These are phyloP conservation scores for Curvularia sp. DNA, from an alignment of 2,329 filamentous ascomycete genomes.

Conservation along the genomic window DNA sequence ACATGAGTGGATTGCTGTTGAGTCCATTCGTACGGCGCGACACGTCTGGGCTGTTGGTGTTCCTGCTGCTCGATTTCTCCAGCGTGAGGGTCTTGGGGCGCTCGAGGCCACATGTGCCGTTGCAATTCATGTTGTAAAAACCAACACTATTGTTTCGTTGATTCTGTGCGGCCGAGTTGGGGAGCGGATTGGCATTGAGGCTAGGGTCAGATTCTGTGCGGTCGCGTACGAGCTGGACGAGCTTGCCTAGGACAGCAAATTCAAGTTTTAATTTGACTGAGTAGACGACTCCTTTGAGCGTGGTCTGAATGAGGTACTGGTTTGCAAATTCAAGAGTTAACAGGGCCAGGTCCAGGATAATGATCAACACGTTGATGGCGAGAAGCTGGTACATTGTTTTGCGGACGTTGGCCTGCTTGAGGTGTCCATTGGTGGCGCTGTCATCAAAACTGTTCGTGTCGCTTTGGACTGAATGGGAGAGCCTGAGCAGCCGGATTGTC, in stretches of 20 bases:
- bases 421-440: constrained; percentile 19
- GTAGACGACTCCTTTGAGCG: constrained; percentile 54
- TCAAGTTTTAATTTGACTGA: constrained; percentile 62
- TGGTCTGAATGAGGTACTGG: constrained; percentile 45
- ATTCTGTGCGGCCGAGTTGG: neutral
- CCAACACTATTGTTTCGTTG: neutral
- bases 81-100: constrained; percentile 21
- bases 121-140: neutral
- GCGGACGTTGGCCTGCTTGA: constrained; percentile 28
- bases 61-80: constrained; percentile 27
- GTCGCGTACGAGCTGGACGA: constrained; percentile 48
- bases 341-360: constrained; percentile 41
- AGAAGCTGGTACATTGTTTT: constrained; percentile 48
- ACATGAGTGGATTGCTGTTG: constrained; percentile 13
- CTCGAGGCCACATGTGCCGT: constrained; percentile 11
- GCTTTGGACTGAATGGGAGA: constrained; percentile 35
- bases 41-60: constrained; percentile 4
- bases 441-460: constrained; percentile 42
- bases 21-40: neutral
- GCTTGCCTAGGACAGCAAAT: constrained; percentile 60
- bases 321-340: constrained; percentile 43
- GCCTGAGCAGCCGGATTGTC: constrained; percentile 56
- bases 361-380: constrained; percentile 46
- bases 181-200: constrained; percentile 17
- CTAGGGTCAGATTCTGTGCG: constrained; percentile 30